These are phyloP conservation scores for Crithidia bombi DNA, from an alignment of 208 protist species.

Conservation along the genomic window DNA sequence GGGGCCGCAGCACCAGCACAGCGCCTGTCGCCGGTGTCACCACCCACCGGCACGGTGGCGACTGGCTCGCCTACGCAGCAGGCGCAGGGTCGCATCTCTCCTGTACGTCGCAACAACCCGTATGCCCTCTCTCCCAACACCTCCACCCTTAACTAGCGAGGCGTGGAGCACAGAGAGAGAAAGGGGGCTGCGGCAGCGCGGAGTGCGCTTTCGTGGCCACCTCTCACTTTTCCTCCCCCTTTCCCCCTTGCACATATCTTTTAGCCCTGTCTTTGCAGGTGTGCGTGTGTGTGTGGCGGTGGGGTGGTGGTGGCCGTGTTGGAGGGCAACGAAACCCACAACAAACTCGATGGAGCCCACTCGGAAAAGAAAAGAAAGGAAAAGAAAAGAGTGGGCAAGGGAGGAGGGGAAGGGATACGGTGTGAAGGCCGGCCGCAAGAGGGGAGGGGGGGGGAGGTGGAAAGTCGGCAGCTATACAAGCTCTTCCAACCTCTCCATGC, in stretches of 20 bases:
- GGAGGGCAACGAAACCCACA: too few species aligned
- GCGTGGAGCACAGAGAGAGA: background rate
- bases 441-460: background rate
- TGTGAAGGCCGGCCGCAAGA: background rate
- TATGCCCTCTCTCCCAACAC: constrained; percentile 37
- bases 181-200: too few species aligned
- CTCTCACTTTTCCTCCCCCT: too few species aligned
- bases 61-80: constrained; percentile 23
- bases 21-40: constrained; percentile 34
- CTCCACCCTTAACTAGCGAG: constrained; percentile 17
- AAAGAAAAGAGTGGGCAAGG: background rate
- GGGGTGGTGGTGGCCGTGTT: too few species aligned
- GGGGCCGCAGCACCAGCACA: constrained; percentile 14
- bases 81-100: constrained; percentile 30
- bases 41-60: background rate
- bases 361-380: constrained; percentile 1
- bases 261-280: too few species aligned
- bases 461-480: constrained; percentile 5
- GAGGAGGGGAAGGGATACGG: background rate
- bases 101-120: constrained; percentile 41
- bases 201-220: too few species aligned
- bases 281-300: too few species aligned
- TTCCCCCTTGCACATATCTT: too few species aligned
- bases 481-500: background rate
- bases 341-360: background rate